These are phyloP conservation scores for Cercospora sp. DNA, from an alignment of 2,329 filamentous ascomycete genomes.

Conservation along the genomic window DNA sequence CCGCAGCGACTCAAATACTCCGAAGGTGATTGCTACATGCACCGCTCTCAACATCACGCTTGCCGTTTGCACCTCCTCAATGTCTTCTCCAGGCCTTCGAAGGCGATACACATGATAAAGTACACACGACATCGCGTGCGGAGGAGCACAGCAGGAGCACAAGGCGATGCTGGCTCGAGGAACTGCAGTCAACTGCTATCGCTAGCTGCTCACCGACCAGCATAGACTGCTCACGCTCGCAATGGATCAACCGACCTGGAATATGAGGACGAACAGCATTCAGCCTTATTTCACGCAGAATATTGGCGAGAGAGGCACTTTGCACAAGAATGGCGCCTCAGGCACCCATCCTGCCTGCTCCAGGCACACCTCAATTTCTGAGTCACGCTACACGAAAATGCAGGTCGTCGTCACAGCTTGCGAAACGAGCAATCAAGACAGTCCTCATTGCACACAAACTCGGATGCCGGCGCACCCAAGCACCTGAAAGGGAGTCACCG, in stretches of 20 bases:
- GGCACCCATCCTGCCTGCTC: background rate
- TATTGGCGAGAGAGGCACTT: too few relatives aligned
- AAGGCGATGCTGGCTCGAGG: background rate
- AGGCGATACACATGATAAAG: too few relatives aligned
- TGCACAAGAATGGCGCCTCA: background rate
- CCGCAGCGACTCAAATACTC: background rate
- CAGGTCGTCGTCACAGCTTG: background rate
- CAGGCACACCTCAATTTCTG: background rate
- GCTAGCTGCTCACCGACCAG: background rate
- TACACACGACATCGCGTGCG: too few relatives aligned
- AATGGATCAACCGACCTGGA: too few relatives aligned
- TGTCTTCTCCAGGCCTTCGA: too few relatives aligned
- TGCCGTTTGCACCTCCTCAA: background rate
- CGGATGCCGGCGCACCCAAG: background rate
- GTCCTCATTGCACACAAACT: background rate
- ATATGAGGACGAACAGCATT: background rate
- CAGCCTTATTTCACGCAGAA: background rate
- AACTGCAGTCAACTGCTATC: background rate
- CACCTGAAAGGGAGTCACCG: background rate
- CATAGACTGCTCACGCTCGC: too few relatives aligned
- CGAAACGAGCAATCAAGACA: background rate
- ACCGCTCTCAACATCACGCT: background rate
- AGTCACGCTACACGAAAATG: background rate
- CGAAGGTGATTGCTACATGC: background rate
- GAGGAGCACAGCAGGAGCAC: background rate